Conservation (phyloP, 345 rosid species). For the Lepidium didymum region DNA sequence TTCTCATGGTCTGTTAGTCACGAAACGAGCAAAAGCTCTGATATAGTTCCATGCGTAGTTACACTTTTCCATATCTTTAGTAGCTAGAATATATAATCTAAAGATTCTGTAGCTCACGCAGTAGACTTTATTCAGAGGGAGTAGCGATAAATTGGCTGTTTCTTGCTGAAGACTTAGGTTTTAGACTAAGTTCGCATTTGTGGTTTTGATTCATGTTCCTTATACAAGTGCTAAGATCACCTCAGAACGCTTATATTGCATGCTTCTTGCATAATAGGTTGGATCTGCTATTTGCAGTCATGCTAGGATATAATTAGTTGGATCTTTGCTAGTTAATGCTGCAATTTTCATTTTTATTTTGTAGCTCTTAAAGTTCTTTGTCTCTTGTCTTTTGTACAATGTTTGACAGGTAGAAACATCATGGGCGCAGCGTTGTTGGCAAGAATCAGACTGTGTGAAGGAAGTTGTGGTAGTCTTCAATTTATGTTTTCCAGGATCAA, state of each 20-base stretch:
- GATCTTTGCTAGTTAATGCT: not conserved
- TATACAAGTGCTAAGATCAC: not conserved
- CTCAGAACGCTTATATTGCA: not conserved
- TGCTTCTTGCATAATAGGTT: not conserved
- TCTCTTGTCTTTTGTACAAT: slow-evolving; percentile 6
- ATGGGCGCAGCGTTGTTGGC: slow-evolving; percentile 50
- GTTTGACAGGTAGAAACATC: slow-evolving; percentile 51
- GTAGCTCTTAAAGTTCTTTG: slow-evolving; percentile 1
- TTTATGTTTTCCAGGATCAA: slow-evolving; percentile 39
- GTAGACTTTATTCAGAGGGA: not conserved
- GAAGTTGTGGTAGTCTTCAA: slow-evolving; percentile 40
- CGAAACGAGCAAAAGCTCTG: not conserved
- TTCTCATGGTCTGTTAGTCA: not conserved
- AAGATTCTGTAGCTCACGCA: not conserved
- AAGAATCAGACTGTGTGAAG: slow-evolving; percentile 45
- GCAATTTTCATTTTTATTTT: not conserved
- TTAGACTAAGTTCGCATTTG: not conserved
- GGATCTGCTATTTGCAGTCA: not conserved
- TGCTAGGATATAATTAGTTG: not conserved
- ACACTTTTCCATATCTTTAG: not conserved
- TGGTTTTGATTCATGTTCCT: not conserved
- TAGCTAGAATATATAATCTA: not conserved
- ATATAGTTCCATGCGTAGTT: not conserved
- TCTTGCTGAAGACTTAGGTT: not conserved
- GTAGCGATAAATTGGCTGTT: not conserved